Percentiles rank a stretch among this genome's conserved stretches.
Conservation (phyloP, 768 basidiomycete species). For the Neoboletus brunneissimus region DNA sequence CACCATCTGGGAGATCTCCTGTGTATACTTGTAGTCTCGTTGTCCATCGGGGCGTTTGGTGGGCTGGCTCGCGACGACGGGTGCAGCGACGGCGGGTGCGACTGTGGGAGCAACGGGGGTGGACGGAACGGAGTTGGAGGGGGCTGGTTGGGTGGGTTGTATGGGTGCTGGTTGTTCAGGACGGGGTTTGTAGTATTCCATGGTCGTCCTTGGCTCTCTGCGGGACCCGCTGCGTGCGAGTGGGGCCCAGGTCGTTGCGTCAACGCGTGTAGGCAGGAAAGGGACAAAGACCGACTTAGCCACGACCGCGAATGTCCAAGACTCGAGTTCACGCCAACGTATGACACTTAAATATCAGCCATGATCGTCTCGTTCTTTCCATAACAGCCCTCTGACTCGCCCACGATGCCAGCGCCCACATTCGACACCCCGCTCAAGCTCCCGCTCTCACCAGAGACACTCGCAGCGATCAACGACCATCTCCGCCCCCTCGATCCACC, state of each 20-base stretch:
- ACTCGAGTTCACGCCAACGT: too few species aligned
- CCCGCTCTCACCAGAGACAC: constrained; percentile 56
- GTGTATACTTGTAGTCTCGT: constrained; percentile 82
- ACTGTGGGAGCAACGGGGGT: constrained; percentile 17
- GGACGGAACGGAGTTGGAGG: constrained; percentile 18
- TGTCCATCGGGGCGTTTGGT: constrained; percentile 24
- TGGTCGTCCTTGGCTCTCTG: constrained; percentile 1
- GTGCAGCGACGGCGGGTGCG: constrained; percentile 3
- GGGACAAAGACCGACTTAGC: too few species aligned
- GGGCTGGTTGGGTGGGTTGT: constrained; percentile 13
- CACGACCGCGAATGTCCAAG: too few species aligned
- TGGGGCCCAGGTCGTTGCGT: too few species aligned
- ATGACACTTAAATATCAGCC: neutral
- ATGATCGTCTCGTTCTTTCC: neutral
- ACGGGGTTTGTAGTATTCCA: constrained; percentile 31
- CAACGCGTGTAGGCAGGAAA: neutral
- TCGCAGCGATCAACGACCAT: constrained; percentile 69
- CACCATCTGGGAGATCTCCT: constrained; percentile 95
- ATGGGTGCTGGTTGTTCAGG: constrained; percentile 19
- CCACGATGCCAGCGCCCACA: constrained; percentile 8
- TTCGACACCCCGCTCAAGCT: constrained; percentile 46
- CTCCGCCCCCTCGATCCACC: constrained; percentile 73
- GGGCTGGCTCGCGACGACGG: constrained; percentile 10
- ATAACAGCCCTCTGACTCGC: neutral
- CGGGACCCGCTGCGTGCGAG: neutral